Base-by-base conservation (phyloP, 108 stramenopile genomes). In the Nannochloropsis gaditana region DNA sequence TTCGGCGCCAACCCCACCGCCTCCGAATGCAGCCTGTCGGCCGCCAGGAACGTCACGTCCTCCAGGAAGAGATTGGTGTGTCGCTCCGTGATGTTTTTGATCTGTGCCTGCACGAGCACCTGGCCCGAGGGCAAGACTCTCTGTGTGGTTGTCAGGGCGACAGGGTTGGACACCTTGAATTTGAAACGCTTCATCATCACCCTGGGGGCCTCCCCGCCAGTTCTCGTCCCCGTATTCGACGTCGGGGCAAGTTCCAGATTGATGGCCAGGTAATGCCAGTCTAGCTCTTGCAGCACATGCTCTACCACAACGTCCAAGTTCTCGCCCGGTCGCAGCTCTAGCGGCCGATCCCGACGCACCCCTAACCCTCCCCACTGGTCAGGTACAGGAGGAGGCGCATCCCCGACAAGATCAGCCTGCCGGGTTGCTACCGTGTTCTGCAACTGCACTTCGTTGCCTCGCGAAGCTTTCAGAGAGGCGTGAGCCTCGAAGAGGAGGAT, bases 171-270 rank as follows among this genome's bases (percentile, higher is more conserved):
- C 59, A 73, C 59, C 59, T 73, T 73, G 59, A 73, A 73, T 73
- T 73, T 73, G n/a, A 73, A 73, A n/a, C 59, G 59, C n/a, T 73
- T 73, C 59, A 73, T 73, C 59, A 73, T 73, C 59, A n/a, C 19
- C 8, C 59, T 3, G 15, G 59, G 59, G 0, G 19, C 59, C 59
- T 73, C 59, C 2, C 59, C 59, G 15, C 59, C 59, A 0, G 8
- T 2, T n/a, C 59, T n/a, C n/a, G 2, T n/a, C 59, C 59, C 59
- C 15, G 15, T 15, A 15, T 5, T 73, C 15, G 6, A 15, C 59
- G 59, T 73, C n/a, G 59, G n/a, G 19, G 59, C n/a, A 6, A 73
- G 2, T n/a, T 73, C 59, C 4, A 73, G 59, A 15, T 73, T 73
- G 59, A 73, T 73, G 3, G 59, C 59, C 59, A 73, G 59, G 8